A percentile compares a stretch with the other conserved stretches of the same genome.
Evolutionary conservation across 202 grass and related monocot species (phyloP).

Genomic region (Eragrostis tef): DNA sequence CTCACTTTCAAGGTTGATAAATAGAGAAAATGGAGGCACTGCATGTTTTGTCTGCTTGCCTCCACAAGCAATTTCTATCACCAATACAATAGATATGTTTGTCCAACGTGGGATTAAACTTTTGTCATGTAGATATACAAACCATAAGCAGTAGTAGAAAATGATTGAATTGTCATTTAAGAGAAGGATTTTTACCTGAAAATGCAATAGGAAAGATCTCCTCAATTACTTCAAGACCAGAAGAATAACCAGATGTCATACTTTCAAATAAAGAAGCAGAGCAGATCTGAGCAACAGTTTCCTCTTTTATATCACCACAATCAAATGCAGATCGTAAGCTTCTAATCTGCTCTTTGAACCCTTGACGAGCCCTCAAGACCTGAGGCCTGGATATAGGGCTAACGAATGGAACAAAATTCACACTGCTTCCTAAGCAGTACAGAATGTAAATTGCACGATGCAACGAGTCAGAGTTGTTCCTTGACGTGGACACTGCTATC

Average conservation of each 20-base stretch:
- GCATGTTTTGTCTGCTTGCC: neutral
- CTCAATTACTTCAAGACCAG: conserved; percentile 82
- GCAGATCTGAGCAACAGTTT: conserved; percentile 76
- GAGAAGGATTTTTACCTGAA: conserved; percentile 64
- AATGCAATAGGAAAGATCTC: conserved; percentile 63
- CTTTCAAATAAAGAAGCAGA: conserved; percentile 85
- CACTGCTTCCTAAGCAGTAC: conserved; percentile 77
- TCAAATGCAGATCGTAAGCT: conserved; percentile 52
- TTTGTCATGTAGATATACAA: conserved; percentile 8
- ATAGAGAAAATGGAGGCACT: neutral
- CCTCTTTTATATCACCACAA: conserved; percentile 62
- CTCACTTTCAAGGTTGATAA: neutral
- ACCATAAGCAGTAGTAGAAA: neutral
- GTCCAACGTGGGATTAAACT: conserved; percentile 7
- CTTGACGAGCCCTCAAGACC: conserved; percentile 82
- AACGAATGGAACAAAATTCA: conserved; percentile 68
- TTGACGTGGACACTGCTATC: conserved; percentile 53
- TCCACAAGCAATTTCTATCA: conserved; percentile 4
- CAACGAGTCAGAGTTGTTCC: conserved; percentile 55
- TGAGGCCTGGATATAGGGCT: conserved; percentile 64
- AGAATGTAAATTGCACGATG: conserved; percentile 80
- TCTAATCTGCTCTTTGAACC: conserved; percentile 94
- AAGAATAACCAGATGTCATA: conserved; percentile 73
- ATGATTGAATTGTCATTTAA: conserved; percentile 11
- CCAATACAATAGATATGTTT: neutral